Evolutionary conservation across 176 grass and related monocot species (phyloP).

Genomic region (Avena sativa): DNA sequence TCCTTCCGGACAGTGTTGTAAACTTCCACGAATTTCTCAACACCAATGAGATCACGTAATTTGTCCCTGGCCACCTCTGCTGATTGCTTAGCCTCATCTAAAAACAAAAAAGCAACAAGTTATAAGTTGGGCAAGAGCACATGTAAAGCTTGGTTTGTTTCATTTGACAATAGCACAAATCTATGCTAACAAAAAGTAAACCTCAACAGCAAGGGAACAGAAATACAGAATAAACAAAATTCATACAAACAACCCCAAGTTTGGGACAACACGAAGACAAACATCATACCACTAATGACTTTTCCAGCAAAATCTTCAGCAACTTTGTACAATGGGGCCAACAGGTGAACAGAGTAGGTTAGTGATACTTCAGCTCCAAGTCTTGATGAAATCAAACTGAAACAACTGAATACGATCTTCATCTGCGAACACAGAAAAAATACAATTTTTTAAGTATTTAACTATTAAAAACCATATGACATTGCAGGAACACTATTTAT

Average conservation of each 20-base stretch:
- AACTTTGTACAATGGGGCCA: conserved; percentile 91
- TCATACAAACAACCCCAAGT: conserved; percentile 6
- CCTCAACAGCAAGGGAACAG: background rate
- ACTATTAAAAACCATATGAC: background rate
- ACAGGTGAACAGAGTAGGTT: conserved; percentile 63
- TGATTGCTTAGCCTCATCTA: conserved; percentile 88
- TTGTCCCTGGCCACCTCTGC: conserved; percentile 66
- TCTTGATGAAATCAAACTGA: conserved; percentile 63
- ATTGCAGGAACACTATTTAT: conserved; percentile 12
- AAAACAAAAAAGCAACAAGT: conserved; percentile 37
- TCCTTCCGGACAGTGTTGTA: conserved; percentile 70
- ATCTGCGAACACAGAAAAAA: conserved; percentile 51
- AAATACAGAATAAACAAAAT: conserved; percentile 6
- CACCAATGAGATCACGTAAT: conserved; percentile 62
- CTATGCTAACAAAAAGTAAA: conserved; percentile 11
- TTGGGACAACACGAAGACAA: conserved; percentile 5
- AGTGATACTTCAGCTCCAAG: conserved; percentile 72
- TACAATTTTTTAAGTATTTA: background rate
- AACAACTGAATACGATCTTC: conserved; percentile 82
- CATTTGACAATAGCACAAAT: conserved; percentile 5
- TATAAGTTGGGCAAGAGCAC: background rate
- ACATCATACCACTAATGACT: conserved; percentile 74
- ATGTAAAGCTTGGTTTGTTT: background rate
- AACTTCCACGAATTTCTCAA: conserved; percentile 77
- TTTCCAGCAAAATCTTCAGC: conserved; percentile 97